Evolutionary conservation across 2,329 filamentous ascomycete genomes (phyloP).

Genomic region (Didymellaceae sp.): DNA sequence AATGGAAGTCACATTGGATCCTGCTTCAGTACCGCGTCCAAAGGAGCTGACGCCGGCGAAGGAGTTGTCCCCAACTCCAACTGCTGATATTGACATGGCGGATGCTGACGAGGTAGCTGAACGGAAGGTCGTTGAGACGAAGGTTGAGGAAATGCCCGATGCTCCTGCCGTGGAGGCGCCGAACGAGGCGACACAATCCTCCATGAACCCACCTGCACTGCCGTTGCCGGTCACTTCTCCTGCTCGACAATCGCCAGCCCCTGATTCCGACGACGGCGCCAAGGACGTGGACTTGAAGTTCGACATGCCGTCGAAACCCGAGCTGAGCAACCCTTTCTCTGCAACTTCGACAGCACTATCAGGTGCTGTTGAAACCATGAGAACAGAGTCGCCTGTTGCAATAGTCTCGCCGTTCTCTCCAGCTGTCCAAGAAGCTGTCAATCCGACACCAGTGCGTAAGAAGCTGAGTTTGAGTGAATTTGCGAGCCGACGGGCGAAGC

Average conservation of each 20-base stretch:
- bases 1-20: slow-evolving; percentile 37
- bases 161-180: slow-evolving; percentile 27
- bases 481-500: slow-evolving; percentile 53
- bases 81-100: slow-evolving; percentile 26
- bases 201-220: slow-evolving; percentile 44
- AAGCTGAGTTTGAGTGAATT: slow-evolving; percentile 61
- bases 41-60: slow-evolving; percentile 36
- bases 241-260: slow-evolving; percentile 21
- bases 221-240: slow-evolving; percentile 35
- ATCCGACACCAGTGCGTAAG: slow-evolving; percentile 53
- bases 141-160: slow-evolving; percentile 41
- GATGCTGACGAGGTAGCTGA: slow-evolving; percentile 18
- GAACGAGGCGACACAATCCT: slow-evolving; percentile 34
- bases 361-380: slow-evolving; percentile 29
- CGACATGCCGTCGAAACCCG: slow-evolving; percentile 39
- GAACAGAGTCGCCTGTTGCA: slow-evolving; percentile 40
- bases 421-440: slow-evolving; percentile 52
- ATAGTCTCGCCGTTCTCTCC: slow-evolving; percentile 45
- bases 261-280: slow-evolving; percentile 16
- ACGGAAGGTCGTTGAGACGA: slow-evolving; percentile 43
- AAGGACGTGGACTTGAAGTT: slow-evolving; percentile 35
- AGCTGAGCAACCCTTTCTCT: slow-evolving; percentile 27
- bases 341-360: slow-evolving; percentile 31
- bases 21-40: slow-evolving; percentile 23
- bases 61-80: slow-evolving; percentile 25